These are phyloP conservation scores for Nothomitra cinnamomea DNA, from an alignment of 2,329 filamentous ascomycete genomes.

Conservation along the genomic window DNA sequence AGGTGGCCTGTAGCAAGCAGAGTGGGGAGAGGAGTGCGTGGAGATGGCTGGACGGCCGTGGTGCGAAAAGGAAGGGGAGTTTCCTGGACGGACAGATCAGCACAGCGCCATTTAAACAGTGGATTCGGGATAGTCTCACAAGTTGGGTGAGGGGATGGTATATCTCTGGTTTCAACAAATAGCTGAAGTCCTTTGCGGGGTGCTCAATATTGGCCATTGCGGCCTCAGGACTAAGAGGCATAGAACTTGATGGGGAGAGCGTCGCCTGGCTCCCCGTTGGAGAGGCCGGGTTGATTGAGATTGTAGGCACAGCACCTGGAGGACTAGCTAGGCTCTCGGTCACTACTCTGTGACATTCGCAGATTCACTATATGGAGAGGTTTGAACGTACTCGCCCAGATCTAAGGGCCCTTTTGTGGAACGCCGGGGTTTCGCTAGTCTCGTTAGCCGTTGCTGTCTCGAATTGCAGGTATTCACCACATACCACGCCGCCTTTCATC, in stretches of 20 bases:
- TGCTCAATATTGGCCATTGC: not conserved
- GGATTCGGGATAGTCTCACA: not conserved
- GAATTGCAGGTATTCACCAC: not conserved
- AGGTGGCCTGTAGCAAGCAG: slow-evolving; percentile 63
- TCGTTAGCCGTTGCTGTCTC: not conserved
- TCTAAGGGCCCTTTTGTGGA: slow-evolving; percentile 4
- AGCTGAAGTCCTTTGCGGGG: slow-evolving; percentile 59
- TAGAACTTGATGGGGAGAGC: not conserved
- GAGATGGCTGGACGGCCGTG: slow-evolving; percentile 43
- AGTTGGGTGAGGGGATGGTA: slow-evolving; percentile 64
- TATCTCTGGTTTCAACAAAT: slow-evolving; percentile 60
- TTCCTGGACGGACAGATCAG: slow-evolving; percentile 15
- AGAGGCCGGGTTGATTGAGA: not conserved
- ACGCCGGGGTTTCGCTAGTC: not conserved
- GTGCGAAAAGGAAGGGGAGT: slow-evolving; percentile 50
- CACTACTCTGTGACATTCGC: slow-evolving; percentile 8
- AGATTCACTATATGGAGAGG: not conserved
- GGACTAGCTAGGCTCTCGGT: not conserved
- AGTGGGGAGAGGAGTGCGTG: slow-evolving; percentile 46
- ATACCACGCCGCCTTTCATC: slow-evolving; percentile 3
- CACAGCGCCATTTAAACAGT: not conserved
- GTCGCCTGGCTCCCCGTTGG: not conserved
- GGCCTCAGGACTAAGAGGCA: not conserved
- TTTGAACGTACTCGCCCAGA: not conserved
- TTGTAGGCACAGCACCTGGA: not conserved